Base-by-base conservation (phyloP, 495 filamentous ascomycete species). In the Peziza echinospora region DNA sequence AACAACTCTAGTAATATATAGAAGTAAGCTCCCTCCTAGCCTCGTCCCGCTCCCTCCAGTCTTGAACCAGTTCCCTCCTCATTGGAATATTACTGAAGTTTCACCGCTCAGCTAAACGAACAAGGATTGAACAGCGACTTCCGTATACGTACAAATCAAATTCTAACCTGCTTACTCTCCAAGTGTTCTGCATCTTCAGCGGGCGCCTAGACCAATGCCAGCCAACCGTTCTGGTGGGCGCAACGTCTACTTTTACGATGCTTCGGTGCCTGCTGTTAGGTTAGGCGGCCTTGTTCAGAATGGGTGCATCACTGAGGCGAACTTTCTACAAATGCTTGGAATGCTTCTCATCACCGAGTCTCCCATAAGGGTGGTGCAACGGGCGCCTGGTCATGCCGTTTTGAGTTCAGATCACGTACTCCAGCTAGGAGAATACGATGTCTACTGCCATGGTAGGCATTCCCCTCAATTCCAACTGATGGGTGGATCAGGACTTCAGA, bases 291-390 rank as follows among this genome's bases (percentile, higher is more conserved):
- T 54, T 43, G 23, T 49, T 41, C 49, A 50, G 47, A 54, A 57
- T 43, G 52, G 52, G 11, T 59, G 49, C 9, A 10, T 58, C 30
- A 57, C 49, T 0, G 52, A 59, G 48, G 47, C 21, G 44, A 53
- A 49, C 45, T 55, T 59, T 52, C 56, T 59, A 17, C 10, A 21
- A 23, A 51, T 58, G 44, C 52, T 59, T 41, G 45, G 48, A 28
- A 59, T 59, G 40, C 23, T 59, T 26, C 49, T 55, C 45, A 30
- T 51, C 24, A 49, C 48, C 9, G 37, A 43, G 30, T 24, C 30
- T 1, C 51, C 46, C 17, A 43, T 57, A 43, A 45, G 46, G 24
- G 52, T 59, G 41, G 51, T 43, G 30, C 43, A 24, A 19, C 43
- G 49, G 48, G 45, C 44, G 47, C 40, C 52, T 45, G 46, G 51